These are phyloP conservation scores for Bipolaris bicolor DNA, from an alignment of 2,329 filamentous ascomycete genomes.

Conservation along the genomic window DNA sequence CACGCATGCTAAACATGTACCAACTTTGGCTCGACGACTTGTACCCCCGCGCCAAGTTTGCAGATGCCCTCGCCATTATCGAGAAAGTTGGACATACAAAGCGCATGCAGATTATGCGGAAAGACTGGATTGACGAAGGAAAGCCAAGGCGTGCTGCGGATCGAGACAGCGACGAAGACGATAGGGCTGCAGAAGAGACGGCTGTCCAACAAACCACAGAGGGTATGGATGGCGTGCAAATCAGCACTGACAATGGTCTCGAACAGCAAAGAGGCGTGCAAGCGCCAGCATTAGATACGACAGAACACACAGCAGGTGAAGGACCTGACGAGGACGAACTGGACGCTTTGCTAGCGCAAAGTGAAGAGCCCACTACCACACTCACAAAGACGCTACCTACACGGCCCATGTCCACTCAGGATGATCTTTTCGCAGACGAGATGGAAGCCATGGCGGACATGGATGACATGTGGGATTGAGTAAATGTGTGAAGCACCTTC, in stretches of 20 bases:
- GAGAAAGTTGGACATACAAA: slow-evolving; percentile 92
- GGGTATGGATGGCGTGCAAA: slow-evolving; percentile 21
- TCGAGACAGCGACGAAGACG: slow-evolving; percentile 38
- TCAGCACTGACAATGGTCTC: background rate
- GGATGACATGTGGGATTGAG: slow-evolving; percentile 43
- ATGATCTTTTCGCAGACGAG: slow-evolving; percentile 49
- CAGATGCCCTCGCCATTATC: slow-evolving; percentile 86
- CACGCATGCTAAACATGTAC: slow-evolving; percentile 84
- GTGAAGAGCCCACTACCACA: slow-evolving; percentile 26
- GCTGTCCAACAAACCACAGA: slow-evolving; percentile 11
- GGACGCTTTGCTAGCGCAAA: slow-evolving; percentile 61
- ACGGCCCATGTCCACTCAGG: slow-evolving; percentile 19
- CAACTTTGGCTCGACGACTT: slow-evolving; percentile 97
- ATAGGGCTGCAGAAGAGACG: slow-evolving; percentile 3
- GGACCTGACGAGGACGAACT: slow-evolving; percentile 60
- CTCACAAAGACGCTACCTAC: slow-evolving; percentile 16
- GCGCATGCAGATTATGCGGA: slow-evolving; percentile 73
- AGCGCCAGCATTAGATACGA: slow-evolving; percentile 22
- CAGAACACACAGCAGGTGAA: slow-evolving; percentile 16
- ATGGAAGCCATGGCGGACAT: slow-evolving; percentile 50
- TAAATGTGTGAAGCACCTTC: slow-evolving; percentile 6
- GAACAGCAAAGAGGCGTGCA: background rate
- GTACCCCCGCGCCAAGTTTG: slow-evolving; percentile 92
- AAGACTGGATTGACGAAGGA: slow-evolving; percentile 82
- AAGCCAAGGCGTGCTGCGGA: slow-evolving; percentile 57